Evolutionary conservation across 129 eudicot species (phyloP).

Genomic region (Escallonia herrerae): DNA sequence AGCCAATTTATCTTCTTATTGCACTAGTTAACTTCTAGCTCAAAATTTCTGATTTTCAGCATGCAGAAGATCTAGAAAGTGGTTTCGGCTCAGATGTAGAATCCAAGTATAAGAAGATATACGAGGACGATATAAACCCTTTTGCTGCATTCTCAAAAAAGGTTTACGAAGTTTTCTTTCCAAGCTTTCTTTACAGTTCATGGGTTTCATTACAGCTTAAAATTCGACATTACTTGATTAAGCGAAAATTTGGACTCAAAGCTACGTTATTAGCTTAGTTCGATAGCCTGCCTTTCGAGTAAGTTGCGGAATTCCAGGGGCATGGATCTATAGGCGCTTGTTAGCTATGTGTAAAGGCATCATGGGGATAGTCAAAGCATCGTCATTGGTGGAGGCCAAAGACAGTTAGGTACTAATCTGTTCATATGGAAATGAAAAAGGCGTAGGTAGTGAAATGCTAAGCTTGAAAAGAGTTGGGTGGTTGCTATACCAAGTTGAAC

Average conservation of each 20-base stretch:
- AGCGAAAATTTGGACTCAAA: neutral
- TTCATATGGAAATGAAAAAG: too few relatives aligned
- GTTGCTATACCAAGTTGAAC: too few relatives aligned
- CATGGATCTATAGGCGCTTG: too few relatives aligned
- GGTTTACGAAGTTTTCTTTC: constrained; percentile 31
- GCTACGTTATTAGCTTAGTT: neutral
- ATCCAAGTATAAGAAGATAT: constrained; percentile 95
- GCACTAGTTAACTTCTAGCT: constrained; percentile 15
- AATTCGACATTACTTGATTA: neutral
- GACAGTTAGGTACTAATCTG: too few relatives aligned
- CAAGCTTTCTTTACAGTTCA: neutral
- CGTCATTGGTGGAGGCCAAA: too few relatives aligned
- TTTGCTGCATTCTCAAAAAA: constrained; percentile 98
- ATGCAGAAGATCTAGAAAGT: constrained; percentile 82
- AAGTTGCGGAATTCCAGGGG: too few relatives aligned
- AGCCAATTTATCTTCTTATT: neutral
- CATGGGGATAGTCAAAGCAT: too few relatives aligned
- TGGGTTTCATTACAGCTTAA: neutral
- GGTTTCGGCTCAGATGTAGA: constrained; percentile 96
- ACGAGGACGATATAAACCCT: constrained; percentile 96
- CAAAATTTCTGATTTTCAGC: constrained; percentile 34
- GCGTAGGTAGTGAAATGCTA: too few relatives aligned
- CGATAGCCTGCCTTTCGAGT: too few relatives aligned
- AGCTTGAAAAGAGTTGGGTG: too few relatives aligned
- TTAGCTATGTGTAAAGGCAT: too few relatives aligned